Base-by-base conservation (phyloP, 73 alveolate species). In the Halteria grandinella region DNA sequence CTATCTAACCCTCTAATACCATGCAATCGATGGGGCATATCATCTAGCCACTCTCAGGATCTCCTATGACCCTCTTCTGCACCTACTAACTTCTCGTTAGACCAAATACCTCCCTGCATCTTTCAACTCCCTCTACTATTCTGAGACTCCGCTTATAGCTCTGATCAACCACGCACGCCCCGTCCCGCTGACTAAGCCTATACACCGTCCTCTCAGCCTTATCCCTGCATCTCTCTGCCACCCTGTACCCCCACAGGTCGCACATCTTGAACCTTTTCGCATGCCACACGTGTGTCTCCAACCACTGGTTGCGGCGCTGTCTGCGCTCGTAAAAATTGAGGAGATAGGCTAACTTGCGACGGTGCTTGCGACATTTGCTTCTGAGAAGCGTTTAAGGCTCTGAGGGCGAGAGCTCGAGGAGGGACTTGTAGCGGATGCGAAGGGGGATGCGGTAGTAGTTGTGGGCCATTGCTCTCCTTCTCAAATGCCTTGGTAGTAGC, bases 381-480 rank as follows among this genome's bases (percentile, higher is more conserved):
- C 69, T 20, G 23, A 48, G 59, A 5, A 21, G 11, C 8, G 21
- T 18, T 27, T 33, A 53, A 14, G 51, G 31, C 52, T 73, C 75
- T n/a, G 86, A 73, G 15, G 69, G 62, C 58, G 27, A 28, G 25
- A 70, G 31, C 91, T 47, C 95, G 52, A 48, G 41, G n/a, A 57
- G 78, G 70, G 82, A 58, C 69, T 54, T 44, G 58, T 55, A 83
- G 55, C 97, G 73, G 49, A 83, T 85, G 44, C 94, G 27, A 27
- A 91, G 51, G 0, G 99, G 99, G 47, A 96, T 94, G 41, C 99
- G 76, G 82, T 88, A 95, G 49, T 95, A 89, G 76, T 96, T 96
- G 93, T 96, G 99, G 29, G 99, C 96, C 99, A 96, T 96, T 54
- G 98, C 99, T 59, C 99, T 79, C 86, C 99, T 90, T 86, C 98